phyloP scores from a whole-genome alignment of 805 yeast genomes.

The Metschnikowia koreensis region DNA sequence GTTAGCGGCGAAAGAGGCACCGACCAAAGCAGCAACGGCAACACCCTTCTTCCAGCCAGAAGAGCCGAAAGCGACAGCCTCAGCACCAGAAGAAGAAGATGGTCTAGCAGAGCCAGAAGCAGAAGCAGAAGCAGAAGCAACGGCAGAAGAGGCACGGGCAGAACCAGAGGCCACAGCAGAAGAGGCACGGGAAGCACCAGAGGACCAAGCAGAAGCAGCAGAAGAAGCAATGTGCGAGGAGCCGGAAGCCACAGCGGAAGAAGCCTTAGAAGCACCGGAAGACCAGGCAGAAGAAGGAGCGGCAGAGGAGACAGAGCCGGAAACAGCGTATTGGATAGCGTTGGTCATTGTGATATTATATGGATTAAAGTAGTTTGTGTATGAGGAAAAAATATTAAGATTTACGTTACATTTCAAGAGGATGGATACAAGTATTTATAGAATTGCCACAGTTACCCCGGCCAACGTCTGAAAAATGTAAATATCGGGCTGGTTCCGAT shows the following conservation, averaged over 20 bases:
- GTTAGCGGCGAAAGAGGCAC: conserved; percentile 35
- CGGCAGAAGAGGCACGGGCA: conserved; percentile 8
- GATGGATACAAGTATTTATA: conserved; percentile 1
- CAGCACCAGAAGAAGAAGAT: conserved; percentile 19
- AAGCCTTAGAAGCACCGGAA: background rate
- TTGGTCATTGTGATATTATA: conserved; percentile 22
- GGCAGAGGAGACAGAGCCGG: conserved; percentile 9
- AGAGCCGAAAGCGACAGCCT: conserved; percentile 20
- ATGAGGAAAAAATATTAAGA: background rate
- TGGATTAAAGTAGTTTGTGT: background rate
- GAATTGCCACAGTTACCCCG: background rate
- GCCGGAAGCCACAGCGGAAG: conserved; percentile 1
- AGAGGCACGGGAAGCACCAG: conserved; percentile 11
- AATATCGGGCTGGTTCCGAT: background rate
- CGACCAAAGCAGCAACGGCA: conserved; percentile 36
- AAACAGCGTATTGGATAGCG: conserved; percentile 32
- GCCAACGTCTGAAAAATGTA: background rate
- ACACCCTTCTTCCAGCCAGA: conserved; percentile 38
- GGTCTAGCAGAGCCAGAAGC: conserved; percentile 10
- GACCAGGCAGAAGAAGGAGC: conserved; percentile 1
- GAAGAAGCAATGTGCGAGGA: conserved; percentile 14
- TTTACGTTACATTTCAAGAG: background rate
- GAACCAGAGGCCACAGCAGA: conserved; percentile 11
- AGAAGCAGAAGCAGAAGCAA: conserved; percentile 4
- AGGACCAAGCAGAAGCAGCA: conserved; percentile 5